Evolutionary conservation across 495 filamentous ascomycete genomes (phyloP), one percentile per base, ranked within the genome.

Genomic region (Aspergillus carlsbadensis): DNA sequence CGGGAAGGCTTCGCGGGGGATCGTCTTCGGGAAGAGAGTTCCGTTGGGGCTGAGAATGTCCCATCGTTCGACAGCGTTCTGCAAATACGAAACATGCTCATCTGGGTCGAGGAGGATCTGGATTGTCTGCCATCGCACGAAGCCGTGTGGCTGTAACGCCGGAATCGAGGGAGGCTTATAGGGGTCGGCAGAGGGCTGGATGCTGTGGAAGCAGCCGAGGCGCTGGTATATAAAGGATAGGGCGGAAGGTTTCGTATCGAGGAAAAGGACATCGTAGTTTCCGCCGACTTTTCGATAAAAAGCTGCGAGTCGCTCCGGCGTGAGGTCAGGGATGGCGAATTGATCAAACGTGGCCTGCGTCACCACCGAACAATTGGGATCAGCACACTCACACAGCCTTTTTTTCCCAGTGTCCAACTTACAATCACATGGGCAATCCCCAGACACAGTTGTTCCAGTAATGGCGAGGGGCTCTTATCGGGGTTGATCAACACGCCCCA

Each of bases 181-280:
- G 42, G 88, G 84, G 60, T 92, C 83, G 11, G 77, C 72, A 17
- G 84, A 82, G 0, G 88, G 87, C 51, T 87, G 86, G 11, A 92
- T 80, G 29, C 82, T 83, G 66, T 94, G 89, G 57, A 91, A 88
- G 70, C 94, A 97, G 45, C 92, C 95, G 29, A 96, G 76, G 3
- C 87, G 90, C 63, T 90, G 89, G 74, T 96, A 98, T 51, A 98
- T 95, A 65, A 88, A 93, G 21, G 92, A 92, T 22, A 98, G 82
- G 34, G 86, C 84, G 18, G 83, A 70, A 20, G 82, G 68, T 31
- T 87, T 85, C n/a, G 88, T 91, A 8, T 87, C 80, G 43, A 94
- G 78, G 66, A 98, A 98, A 37, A 98, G 77, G 10, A 80, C 75
- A 66, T 98, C 93, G 69, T 91, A 96, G 69, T 97, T 87, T 36